These are phyloP conservation scores for Podaxis sp. DNA, from an alignment of 768 basidiomycete genomes.

Conservation along the genomic window DNA sequence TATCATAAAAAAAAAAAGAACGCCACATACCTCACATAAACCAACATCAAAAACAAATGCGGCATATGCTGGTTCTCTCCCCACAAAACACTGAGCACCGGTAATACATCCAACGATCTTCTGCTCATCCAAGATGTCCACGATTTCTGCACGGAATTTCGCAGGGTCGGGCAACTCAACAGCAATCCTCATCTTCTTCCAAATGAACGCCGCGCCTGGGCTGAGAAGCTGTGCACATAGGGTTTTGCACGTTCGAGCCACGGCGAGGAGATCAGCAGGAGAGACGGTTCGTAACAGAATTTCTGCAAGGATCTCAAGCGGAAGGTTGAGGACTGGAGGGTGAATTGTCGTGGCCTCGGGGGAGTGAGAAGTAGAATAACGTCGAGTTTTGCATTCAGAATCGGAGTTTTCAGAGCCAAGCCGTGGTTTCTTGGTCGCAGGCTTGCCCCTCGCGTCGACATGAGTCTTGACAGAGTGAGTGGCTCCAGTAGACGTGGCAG, in stretches of 20 bases:
- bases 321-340: constrained; percentile 25
- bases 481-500: not conserved
- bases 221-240: constrained; percentile 44
- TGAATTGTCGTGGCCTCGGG: not conserved
- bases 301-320: constrained; percentile 62
- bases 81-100: not conserved
- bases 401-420: not conserved
- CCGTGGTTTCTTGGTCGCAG: not conserved
- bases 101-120: not conserved
- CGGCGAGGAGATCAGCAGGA: constrained; percentile 51
- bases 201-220: not conserved
- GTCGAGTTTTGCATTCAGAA: not conserved
- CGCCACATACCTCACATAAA: constrained; percentile 41
- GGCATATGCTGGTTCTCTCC: constrained; percentile 32
- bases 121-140: not conserved
- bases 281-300: constrained; percentile 50
- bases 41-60: constrained; percentile 59
- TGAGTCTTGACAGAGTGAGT: not conserved
- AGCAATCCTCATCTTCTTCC: not conserved
- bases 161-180: not conserved
- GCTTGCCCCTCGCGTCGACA: not conserved
- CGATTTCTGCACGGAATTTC: not conserved
- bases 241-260: constrained; percentile 53
- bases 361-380: too few relatives aligned
- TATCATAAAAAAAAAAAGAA: not conserved